Evolutionary conservation across 2,329 filamentous ascomycete genomes (phyloP), one percentile per base, ranked within the genome.

Genomic region (Neonectria hederae): DNA sequence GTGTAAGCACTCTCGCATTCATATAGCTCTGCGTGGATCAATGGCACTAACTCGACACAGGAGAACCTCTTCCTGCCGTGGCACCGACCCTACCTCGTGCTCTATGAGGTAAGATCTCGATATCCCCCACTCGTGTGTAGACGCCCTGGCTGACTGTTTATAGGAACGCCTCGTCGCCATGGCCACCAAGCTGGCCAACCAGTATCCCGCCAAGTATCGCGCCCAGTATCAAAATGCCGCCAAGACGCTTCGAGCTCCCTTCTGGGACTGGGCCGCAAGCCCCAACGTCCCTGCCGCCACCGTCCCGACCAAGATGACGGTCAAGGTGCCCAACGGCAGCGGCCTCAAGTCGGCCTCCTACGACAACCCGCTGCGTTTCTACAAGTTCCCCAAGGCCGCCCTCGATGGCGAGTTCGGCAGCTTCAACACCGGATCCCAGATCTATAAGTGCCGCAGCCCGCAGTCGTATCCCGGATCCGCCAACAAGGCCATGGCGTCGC

Each of bases 1-100:
- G 78, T 61, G 84, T 86, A 67, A 48, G 65, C 11, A 26, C 53
- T 26, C 9, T 6, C 45, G 28, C 19, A 14, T n/a, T n/a, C 7
- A 10, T 5, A 19, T 24, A n/a, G n/a, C 21, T 7, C 43, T 43
- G 55, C 21, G n/a, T 19, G 17, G 38, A 40, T 19, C 38, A 40
- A n/a, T 4, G 5, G 46, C 60, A 22, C 54, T 65, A 19, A 63
- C 57, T 26, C 24, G n/a, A 22, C 7, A 19, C 49, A 84, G 83
- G 82, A 86, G 71, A 76, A 80, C 19, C 72, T 83, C 24, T 86
- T 87, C 65, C 71, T 82, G 8, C 74, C 82, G 14, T 89, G 85
- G 87, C 87, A 89, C 73, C 83, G 86, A 3, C 82, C 85, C 4
- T 88, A 85, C 64, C 69, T 87, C 40, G 76, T 82, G 5, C 77